Evolutionary conservation across 352 stramenopile genomes (phyloP), one percentile per base, ranked within the genome.

Genomic region (Thalassiosira delicatula): DNA sequence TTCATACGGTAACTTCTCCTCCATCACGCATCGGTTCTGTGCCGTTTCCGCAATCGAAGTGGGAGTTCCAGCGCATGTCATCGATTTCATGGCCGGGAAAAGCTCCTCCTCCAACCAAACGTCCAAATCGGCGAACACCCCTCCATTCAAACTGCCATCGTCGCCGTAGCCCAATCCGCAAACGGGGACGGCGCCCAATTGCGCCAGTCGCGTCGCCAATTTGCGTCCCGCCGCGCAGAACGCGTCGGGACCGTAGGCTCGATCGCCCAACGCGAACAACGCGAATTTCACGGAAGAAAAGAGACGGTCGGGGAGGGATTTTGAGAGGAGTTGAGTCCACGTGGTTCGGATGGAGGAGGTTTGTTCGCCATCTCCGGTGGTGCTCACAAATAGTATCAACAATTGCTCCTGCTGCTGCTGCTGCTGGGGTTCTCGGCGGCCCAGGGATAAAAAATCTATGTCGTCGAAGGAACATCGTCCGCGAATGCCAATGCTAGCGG

Each of bases 111-210:
- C 78, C 33, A 92, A 67, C 90, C 90, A 94, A 32, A 77, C 79
- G 81, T 94, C 90, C 44, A 94, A 83, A 86, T 94, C 90, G 9
- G 68, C 76, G 81, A 93, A 92, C 14, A 93, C 88, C 2, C 90
- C 90, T 21, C 87, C 86, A 80, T 86, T 88, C 7, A 81, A 76
- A 59, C 76, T 92, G 25, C 88, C 85, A 75, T 94, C 90, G 80
- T 94, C 90, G 4, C 90, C 90, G 82, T 92, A 94, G 14, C 90
- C 90, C 29, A 92, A 81, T 14, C 74, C 44, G 79, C 88, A 92
- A 17, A 81, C 53, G 12, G 81, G 53, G 21, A n/a, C 40, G 21
- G 85, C 89, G 11, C 88, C 85, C 60, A 94, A 80, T 77, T 93
- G 90, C 25, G 90, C 44, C 33, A 94, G 62, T 68, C 90, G 60